phyloP scores from a whole-genome alignment of 2,329 filamentous ascomycete genomes.

The Neofusicoccum kwambonambiense region DNA sequence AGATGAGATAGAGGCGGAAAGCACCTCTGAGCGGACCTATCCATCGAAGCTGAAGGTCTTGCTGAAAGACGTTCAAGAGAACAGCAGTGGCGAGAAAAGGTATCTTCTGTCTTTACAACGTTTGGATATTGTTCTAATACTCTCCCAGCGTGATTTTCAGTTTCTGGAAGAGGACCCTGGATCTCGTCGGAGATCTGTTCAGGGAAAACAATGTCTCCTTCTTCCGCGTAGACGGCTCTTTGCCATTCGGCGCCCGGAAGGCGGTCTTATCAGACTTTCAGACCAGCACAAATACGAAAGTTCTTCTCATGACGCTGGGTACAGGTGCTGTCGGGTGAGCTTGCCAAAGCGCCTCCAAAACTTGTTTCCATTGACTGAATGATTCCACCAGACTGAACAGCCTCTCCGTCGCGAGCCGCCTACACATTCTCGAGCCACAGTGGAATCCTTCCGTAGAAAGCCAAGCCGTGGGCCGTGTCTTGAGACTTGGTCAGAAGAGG shows the following conservation, averaged over 20 bases:
- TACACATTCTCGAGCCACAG: conserved; percentile 27
- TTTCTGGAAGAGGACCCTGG: conserved; percentile 36
- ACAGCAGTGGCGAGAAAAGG: conserved; percentile 24
- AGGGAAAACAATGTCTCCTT: conserved; percentile 24
- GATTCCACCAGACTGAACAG: not conserved
- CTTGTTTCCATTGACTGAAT: not conserved
- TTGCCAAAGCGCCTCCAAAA: no score
- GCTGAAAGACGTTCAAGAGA: conserved; percentile 23
- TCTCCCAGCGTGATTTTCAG: conserved; percentile 34
- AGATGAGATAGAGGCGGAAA: no score
- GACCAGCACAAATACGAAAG: conserved; percentile 22
- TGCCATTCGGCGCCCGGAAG: conserved; percentile 23
- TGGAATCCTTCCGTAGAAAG: conserved; percentile 29
- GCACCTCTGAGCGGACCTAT: not conserved
- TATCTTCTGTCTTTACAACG: not conserved
- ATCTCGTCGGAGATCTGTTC: conserved; percentile 28
- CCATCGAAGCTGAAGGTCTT: conserved; percentile 26
- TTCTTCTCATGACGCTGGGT: conserved; percentile 34
- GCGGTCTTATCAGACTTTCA: conserved; percentile 27
- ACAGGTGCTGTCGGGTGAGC: conserved; percentile 33
- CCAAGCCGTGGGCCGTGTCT: conserved; percentile 25
- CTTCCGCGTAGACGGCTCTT: conserved; percentile 29
- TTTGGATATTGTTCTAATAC: not conserved
- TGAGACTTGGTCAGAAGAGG: conserved; percentile 25
- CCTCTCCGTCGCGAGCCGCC: conserved; percentile 17